Evolutionary conservation across 83 land plant genomes (phyloP).

Genomic region (Isoetes engelmannii): DNA sequence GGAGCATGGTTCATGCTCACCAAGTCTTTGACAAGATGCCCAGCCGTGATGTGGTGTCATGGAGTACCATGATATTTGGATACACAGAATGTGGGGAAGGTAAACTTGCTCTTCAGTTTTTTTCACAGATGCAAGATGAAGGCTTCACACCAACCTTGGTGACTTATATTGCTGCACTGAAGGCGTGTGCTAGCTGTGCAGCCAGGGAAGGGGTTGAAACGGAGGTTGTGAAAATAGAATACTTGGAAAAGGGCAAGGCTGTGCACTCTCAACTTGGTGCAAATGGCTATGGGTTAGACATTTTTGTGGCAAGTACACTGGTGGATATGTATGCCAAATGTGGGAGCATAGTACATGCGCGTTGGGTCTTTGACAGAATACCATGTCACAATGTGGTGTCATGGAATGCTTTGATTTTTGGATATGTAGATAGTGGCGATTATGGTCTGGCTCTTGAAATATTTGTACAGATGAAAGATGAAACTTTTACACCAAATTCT

Average conservation of each 20-base stretch:
- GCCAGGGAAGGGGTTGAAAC: no score
- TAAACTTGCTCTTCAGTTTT: background rate
- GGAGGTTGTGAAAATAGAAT: background rate
- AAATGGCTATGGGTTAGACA: background rate
- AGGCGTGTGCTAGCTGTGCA: slow-evolving; percentile 5
- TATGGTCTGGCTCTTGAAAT: background rate
- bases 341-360: background rate
- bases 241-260: slow-evolving; percentile 1
- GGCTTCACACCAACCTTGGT: background rate
- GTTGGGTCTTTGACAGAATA: background rate
- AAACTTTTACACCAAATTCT: background rate
- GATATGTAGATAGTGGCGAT: background rate
- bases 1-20: no score
- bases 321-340: slow-evolving; percentile 9
- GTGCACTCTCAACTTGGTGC: background rate
- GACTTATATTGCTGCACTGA: background rate
- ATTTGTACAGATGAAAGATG: slow-evolving; percentile 6
- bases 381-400: background rate
- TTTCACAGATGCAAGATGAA: background rate
- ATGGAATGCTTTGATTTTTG: slow-evolving; percentile 2
- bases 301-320: background rate
- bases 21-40: no score
- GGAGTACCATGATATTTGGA: no score
- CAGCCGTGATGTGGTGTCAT: no score
- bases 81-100: background rate